A percentile compares a stretch with the other conserved stretches of the same genome.
phyloP scores from a whole-genome alignment of 2,329 filamentous ascomycete genomes.

The Cladorrhinum sp. region DNA sequence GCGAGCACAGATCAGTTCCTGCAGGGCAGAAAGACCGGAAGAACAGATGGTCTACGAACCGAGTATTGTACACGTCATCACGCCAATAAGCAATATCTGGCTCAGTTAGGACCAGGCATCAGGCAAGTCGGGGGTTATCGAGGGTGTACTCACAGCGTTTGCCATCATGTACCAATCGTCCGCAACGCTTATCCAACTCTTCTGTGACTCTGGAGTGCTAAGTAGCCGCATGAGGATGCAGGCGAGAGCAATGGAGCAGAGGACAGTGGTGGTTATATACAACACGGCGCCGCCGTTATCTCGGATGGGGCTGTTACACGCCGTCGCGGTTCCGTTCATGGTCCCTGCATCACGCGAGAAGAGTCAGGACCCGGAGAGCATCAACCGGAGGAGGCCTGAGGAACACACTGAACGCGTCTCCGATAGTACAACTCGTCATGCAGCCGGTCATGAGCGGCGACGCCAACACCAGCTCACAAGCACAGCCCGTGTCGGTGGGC shows the following conservation, averaged over 20 bases:
- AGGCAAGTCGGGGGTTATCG: background rate
- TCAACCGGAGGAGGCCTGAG: background rate
- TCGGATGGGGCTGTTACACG: background rate
- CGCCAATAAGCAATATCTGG: background rate
- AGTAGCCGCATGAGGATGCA: background rate
- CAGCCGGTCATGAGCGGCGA: background rate
- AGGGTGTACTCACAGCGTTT: background rate
- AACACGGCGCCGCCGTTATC: background rate
- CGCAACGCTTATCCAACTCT: background rate
- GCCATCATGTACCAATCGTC: background rate
- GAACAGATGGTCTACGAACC: background rate
- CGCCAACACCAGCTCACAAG: background rate
- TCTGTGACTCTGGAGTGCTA: background rate
- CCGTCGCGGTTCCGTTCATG: background rate
- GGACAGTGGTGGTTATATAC: background rate
- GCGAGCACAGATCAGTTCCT: background rate
- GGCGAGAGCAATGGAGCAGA: background rate
- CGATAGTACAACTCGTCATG: background rate
- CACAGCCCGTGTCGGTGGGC: background rate
- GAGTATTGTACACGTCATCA: background rate
- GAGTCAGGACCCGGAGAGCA: background rate
- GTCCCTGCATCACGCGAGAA: background rate
- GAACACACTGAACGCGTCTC: background rate
- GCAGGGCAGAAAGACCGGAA: background rate
- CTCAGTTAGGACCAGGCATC: background rate